Evolutionary conservation across 2,329 filamentous ascomycete species (phyloP).

Genomic region (Aschersonia sp.): DNA sequence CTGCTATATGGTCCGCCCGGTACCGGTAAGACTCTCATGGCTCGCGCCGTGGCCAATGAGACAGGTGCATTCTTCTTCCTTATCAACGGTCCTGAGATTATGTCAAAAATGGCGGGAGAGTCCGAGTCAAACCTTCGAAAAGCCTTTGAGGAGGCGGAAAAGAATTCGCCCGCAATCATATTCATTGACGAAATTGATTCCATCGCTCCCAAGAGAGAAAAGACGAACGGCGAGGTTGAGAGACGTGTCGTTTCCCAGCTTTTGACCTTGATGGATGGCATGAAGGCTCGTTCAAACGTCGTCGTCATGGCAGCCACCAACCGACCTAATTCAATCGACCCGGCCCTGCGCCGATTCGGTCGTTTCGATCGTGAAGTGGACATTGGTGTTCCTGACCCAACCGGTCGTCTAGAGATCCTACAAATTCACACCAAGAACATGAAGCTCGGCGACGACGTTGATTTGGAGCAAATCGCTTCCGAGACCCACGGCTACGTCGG

Average conservation of each 20-base stretch:
- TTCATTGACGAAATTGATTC: conserved; percentile 99
- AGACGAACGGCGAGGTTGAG: conserved; percentile 98
- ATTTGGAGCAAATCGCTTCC: conserved; percentile 88
- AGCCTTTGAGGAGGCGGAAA: conserved; percentile 98
- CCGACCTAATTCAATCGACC: conserved; percentile 96
- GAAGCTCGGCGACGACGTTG: conserved; percentile 95
- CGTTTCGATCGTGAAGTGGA: conserved; percentile 99
- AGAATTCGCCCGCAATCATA: conserved; percentile 98
- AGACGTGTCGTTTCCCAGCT: conserved; percentile 96
- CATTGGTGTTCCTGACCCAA: conserved; percentile 94
- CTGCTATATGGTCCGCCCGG: conserved; percentile 91
- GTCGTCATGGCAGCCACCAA: conserved; percentile 99
- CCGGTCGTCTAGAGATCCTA: conserved; percentile 94
- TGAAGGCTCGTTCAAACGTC: conserved; percentile 98
- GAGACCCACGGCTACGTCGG: conserved; percentile 99
- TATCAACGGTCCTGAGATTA: conserved; percentile 98
- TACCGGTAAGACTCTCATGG: conserved; percentile 99
- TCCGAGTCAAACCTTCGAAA: conserved; percentile 96
- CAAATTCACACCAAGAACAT: conserved; percentile 99
- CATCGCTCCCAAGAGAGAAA: conserved; percentile 97
- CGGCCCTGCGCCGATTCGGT: conserved; percentile 90
- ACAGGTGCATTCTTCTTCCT: conserved; percentile 99
- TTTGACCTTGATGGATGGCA: conserved; percentile 96
- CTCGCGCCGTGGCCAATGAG: conserved; percentile 95
- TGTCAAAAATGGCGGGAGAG: conserved; percentile 99